Evolutionary conservation across 805 yeast species (phyloP), one percentile per base, ranked within the genome.

Genomic region (Kazachstania kunashirensis): DNA sequence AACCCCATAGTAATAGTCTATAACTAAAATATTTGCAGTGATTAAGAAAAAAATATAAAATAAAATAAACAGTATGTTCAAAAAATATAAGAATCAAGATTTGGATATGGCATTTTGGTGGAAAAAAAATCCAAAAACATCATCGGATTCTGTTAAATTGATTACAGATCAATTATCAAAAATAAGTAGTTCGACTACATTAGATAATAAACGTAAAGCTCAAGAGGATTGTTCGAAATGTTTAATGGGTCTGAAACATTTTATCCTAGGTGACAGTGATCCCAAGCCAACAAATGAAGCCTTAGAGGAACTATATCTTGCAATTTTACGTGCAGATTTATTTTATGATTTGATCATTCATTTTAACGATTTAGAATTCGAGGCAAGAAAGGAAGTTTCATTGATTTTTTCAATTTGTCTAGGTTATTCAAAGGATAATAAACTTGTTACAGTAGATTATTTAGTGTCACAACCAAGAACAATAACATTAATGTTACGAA

Each of bases 361-460:
- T 49, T 63, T 92, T 38, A 63, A 63, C n/a, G 67, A 68, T 24
- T 68, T 92, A 38, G 96, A 85, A 44, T 88, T 92, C 60, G 97
- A 92, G 54, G 76, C 94, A 31, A 68, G 96, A 38, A 86, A 89
- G 50, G 92, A 84, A 48, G 89, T 85, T 12, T 70, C 76, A 4
- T 64, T 73, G 5, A 56, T 92, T 36, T 85, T 86, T 55, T 73
- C 78, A 43, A 77, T 84, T 4, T 68, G 94, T 29, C 68, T 92
- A 43, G 75, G 88, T 49, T 76, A 95, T 36, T 81, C 79, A 45
- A 74, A 77, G 26, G 89, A 85, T 29, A 73, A 67, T 47, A 72
- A 85, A 46, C 73, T 79, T 7, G 95, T 95, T 13, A 84, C 96
- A 0, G 88, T 85, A 14, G 96, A 89, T 52, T 84, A 86, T 57